Conservation (phyloP, 2,329 filamentous ascomycete genomes). For the Neonectria coccinea region DNA sequence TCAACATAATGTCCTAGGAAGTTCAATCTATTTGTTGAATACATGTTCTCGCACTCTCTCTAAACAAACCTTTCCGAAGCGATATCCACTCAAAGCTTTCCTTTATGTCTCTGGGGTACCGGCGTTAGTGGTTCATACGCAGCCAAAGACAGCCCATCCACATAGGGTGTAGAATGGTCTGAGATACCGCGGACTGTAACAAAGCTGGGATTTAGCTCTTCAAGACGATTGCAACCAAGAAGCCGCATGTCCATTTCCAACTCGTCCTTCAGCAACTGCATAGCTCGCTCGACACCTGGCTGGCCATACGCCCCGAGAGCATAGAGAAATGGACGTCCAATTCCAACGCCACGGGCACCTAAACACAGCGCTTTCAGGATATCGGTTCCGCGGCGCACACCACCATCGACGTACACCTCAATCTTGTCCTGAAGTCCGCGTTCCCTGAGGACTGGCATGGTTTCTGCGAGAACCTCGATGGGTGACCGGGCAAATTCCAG, state of each 20-base stretch:
- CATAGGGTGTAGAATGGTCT: constrained; percentile 62
- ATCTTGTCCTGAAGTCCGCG: constrained; percentile 79
- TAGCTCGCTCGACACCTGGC: constrained; percentile 88
- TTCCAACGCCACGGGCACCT: constrained; percentile 91
- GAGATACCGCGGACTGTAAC: constrained; percentile 80
- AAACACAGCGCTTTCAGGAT: constrained; percentile 96
- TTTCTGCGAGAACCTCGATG: constrained; percentile 91
- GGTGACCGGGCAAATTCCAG: constrained; percentile 91
- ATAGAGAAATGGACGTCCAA: constrained; percentile 93
- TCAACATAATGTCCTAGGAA: too few species aligned
- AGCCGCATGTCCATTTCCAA: constrained; percentile 99
- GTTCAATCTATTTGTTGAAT: too few species aligned
- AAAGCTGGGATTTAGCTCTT: constrained; percentile 83
- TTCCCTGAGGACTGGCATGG: constrained; percentile 85
- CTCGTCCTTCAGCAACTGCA: constrained; percentile 93
- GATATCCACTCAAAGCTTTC: constrained; percentile 59
- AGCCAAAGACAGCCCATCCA: constrained; percentile 59
- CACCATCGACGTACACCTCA: constrained; percentile 92
- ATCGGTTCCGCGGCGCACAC: constrained; percentile 89
- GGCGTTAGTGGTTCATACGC: constrained; percentile 66
- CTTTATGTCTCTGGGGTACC: constrained; percentile 63
- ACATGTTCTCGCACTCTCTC: too few species aligned
- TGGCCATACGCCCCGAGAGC: constrained; percentile 95
- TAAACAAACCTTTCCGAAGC: neutral
- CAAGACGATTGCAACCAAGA: constrained; percentile 81